Percentiles rank a stretch among this genome's conserved stretches.
These are phyloP conservation scores for Fraxinus greggii DNA, from an alignment of 305 asterid genomes.

Conservation along the genomic window DNA sequence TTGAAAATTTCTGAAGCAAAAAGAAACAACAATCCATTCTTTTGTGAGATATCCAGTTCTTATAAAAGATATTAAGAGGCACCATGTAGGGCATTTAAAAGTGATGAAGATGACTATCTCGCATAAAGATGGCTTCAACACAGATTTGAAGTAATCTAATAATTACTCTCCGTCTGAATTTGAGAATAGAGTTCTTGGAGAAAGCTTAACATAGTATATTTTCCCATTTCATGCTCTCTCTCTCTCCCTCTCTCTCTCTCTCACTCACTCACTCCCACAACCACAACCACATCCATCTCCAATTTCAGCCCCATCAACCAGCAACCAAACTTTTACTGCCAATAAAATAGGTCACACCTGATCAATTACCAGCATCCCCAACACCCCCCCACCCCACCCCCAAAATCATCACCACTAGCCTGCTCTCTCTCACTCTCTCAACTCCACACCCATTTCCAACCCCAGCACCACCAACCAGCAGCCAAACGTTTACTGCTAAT, in stretches of 20 bases:
- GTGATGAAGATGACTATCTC: conserved; percentile 10
- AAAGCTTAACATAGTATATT: neutral
- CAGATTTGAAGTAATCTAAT: neutral
- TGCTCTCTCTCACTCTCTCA: neutral
- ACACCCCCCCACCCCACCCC: neutral
- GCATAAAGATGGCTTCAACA: conserved; percentile 3
- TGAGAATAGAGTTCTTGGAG: neutral
- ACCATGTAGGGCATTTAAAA: neutral
- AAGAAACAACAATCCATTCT: neutral
- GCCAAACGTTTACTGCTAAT: neutral
- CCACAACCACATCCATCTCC: neutral
- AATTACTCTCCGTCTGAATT: neutral
- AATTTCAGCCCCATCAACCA: neutral
- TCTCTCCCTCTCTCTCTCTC: neutral
- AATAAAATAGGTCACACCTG: neutral
- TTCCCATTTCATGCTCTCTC: neutral
- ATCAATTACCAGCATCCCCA: neutral
- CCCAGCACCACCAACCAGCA: neutral
- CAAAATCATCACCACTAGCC: neutral
- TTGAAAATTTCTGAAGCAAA: neutral
- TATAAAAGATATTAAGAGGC: neutral
- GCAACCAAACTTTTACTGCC: neutral
- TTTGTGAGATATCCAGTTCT: neutral
- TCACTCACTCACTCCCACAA: neutral
- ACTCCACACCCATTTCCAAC: neutral